Evolutionary conservation across 2,329 filamentous ascomycete genomes (phyloP).

Genomic region (Phaeoacremonium minimum): DNA sequence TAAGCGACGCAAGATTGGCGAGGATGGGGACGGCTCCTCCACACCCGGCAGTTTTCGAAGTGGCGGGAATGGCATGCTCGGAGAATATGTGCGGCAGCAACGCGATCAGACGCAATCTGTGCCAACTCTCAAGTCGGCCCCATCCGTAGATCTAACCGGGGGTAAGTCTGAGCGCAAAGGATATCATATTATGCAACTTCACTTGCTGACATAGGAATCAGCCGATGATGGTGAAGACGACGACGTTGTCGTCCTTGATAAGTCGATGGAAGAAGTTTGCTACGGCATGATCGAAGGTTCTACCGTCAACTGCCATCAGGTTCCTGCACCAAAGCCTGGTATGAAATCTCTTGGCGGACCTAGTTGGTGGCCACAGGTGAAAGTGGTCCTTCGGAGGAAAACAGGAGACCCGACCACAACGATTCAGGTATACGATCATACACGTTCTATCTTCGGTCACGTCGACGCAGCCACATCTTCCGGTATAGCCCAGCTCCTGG

Average conservation of each 20-base stretch:
- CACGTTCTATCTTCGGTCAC: conserved; percentile 67
- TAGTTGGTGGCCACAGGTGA: conserved; percentile 68
- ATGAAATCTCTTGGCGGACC: conserved; percentile 53
- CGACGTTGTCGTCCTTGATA: conserved; percentile 51
- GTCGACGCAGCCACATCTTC: conserved; percentile 64
- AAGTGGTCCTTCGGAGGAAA: conserved; percentile 62
- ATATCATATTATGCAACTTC: too few species aligned
- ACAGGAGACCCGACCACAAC: conserved; percentile 49
- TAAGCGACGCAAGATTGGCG: conserved; percentile 61
- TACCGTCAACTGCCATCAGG: conserved; percentile 59
- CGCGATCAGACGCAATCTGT: conserved; percentile 35
- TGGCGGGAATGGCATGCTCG: conserved; percentile 53
- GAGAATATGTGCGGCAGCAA: conserved; percentile 62
- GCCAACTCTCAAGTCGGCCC: conserved; percentile 22
- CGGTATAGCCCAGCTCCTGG: conserved; percentile 69
- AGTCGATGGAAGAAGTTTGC: conserved; percentile 70
- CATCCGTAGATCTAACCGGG: conserved; percentile 56
- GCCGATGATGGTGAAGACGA: conserved; percentile 44
- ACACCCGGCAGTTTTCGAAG: not conserved
- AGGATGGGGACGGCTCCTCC: conserved; percentile 29
- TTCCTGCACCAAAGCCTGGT: conserved; percentile 66
- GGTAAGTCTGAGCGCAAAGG: conserved; percentile 35
- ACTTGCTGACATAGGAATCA: too few species aligned
- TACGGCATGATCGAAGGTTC: conserved; percentile 72
- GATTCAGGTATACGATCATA: conserved; percentile 72